A percentile compares a stretch with the other conserved stretches of the same genome.
Evolutionary conservation across 1,139 yeast genomes (phyloP).

Genomic region (Candida buenavistaensis): DNA sequence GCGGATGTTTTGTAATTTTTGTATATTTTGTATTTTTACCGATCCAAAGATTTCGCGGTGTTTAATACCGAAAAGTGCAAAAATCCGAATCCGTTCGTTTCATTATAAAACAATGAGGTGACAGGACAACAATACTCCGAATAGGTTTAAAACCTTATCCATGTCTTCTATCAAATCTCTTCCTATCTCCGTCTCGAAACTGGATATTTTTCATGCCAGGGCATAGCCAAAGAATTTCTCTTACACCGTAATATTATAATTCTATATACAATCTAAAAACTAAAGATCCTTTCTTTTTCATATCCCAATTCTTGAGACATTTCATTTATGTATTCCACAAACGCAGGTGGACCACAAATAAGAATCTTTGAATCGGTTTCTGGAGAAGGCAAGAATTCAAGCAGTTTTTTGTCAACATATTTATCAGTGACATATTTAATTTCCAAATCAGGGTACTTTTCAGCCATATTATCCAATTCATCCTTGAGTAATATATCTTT

Average conservation of each 20-base stretch:
- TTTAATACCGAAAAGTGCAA: too few species aligned
- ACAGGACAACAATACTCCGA: too few species aligned
- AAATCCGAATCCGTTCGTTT: too few species aligned
- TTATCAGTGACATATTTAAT: slow-evolving; percentile 28
- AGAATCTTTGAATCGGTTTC: slow-evolving; percentile 52
- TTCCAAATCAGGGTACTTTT: slow-evolving; percentile 58
- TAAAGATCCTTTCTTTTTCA: slow-evolving; percentile 43
- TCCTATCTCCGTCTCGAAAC: too few species aligned
- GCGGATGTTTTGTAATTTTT: too few species aligned
- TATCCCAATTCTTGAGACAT: slow-evolving; percentile 63
- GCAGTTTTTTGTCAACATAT: slow-evolving; percentile 1
- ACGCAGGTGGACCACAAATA: slow-evolving; percentile 76
- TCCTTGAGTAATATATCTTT: slow-evolving; percentile 69
- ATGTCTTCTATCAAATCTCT: too few species aligned
- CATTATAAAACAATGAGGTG: too few species aligned
- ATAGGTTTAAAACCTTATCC: too few species aligned
- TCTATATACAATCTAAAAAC: slow-evolving; percentile 1
- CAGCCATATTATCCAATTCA: slow-evolving; percentile 68
- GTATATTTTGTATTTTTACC: too few species aligned
- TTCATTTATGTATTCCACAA: slow-evolving; percentile 55
- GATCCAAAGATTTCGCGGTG: too few species aligned
- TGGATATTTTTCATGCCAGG: too few species aligned
- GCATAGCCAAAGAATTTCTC: too few species aligned
- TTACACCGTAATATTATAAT: neutral
- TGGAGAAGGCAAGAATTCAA: slow-evolving; percentile 19